Evolutionary conservation across 2,329 filamentous ascomycete genomes (phyloP), one percentile per base, ranked within the genome.

Genomic region (Ceratocystis ficicola): DNA sequence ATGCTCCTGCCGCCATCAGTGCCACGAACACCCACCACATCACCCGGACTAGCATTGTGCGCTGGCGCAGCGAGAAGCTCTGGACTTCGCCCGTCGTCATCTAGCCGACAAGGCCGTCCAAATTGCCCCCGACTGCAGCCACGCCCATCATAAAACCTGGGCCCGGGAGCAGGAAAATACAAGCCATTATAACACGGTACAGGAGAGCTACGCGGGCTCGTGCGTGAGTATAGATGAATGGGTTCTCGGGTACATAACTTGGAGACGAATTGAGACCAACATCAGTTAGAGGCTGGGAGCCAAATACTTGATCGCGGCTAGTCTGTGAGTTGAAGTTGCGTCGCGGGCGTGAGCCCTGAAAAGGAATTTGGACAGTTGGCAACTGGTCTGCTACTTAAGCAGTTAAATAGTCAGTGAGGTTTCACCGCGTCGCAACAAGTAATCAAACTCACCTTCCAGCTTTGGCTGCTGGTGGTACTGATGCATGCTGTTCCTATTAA

Each of bases 1-100:
- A 57, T n/a, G 66, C 66, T 8, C 20, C 57, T 17, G 32, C 28
- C 10, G 57, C 57, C 55, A 67, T 46, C 20, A 57, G 28, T 17
- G 12, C 32, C 57, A 67, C 66, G 6, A 67, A 44, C 17, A 44
- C 57, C 62, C 62, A 67, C 62, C 55, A 67, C 44, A 67, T 55
- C 8, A 63, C 44, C 22, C 63, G 59, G 8, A 52, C 55, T 25
- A 67, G 41, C 32, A 62, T 28, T 15, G 57, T 62, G 22, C 36
- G 48, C 59, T 67, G 62, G 20, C 66, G 59, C 44, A 62, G 17
- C 6, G 55, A 44, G 57, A 67, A 67, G 46, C 62, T 28, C 25
- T 15, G 52, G 36, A 67, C 30, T 32, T 62, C 44, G 1, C 66
- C 63, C 17, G 32, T 25, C 10, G 44, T 30, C 30, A 67, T 48